Evolutionary conservation across 768 basidiomycete genomes (phyloP).

Genomic region (Kwoniella botswanensis): DNA sequence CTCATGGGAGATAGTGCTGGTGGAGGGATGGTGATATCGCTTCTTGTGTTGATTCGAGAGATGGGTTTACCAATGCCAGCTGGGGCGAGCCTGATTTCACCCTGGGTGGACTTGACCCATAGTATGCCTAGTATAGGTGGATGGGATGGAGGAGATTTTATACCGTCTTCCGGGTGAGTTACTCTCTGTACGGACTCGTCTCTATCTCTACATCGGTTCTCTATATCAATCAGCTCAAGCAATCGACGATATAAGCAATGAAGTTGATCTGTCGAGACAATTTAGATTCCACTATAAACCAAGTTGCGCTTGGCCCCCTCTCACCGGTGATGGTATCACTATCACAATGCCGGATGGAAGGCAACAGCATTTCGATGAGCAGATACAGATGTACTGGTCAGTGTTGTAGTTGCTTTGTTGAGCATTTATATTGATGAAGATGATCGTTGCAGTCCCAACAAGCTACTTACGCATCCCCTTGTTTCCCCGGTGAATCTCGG

Average conservation of each 20-base stretch:
- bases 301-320: constrained; percentile 48
- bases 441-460: constrained; percentile 34
- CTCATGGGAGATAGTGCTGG: constrained; percentile 57
- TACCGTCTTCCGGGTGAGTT: constrained; percentile 47
- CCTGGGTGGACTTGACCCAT: constrained; percentile 57
- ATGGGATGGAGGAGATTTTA: constrained; percentile 47
- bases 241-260: neutral
- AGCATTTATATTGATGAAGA: neutral
- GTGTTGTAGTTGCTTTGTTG: constrained; percentile 12
- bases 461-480: constrained; percentile 54
- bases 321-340: constrained; percentile 44
- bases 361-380: constrained; percentile 43
- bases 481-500: constrained; percentile 54
- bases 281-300: constrained; percentile 54
- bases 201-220: no score
- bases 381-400: constrained; percentile 56
- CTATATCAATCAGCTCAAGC: neutral
- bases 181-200: no score
- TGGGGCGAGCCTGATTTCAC: constrained; percentile 54
- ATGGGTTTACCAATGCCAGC: constrained; percentile 55
- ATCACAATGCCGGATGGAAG: constrained; percentile 45
- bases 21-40: constrained; percentile 51
- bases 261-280: constrained; percentile 4
- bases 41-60: constrained; percentile 53
- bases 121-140: constrained; percentile 53